Percentiles rank a stretch among this genome's conserved stretches.
These are phyloP conservation scores for Brasilioporus rufonigricans DNA, from an alignment of 768 basidiomycete species.

Conservation along the genomic window DNA sequence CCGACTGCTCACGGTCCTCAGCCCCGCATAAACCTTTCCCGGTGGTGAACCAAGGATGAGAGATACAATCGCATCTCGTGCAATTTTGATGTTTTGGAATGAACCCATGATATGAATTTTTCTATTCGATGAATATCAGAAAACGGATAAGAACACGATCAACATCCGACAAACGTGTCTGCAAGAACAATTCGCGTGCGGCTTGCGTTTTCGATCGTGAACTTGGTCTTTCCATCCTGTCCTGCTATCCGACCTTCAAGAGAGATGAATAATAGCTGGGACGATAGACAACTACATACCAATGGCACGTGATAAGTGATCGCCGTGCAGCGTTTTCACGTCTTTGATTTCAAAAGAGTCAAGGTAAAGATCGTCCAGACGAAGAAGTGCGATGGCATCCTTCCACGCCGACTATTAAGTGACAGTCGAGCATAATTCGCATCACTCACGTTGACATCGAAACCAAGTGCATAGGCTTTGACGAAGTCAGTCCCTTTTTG, in stretches of 20 bases:
- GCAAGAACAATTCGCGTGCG: constrained; percentile 98
- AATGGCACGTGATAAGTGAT: constrained; percentile 97
- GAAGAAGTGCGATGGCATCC: constrained; percentile 94
- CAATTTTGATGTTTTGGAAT: constrained; percentile 98
- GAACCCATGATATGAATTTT: constrained; percentile 99
- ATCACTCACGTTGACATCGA: constrained; percentile 82
- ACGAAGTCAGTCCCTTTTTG: constrained; percentile 98
- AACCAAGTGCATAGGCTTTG: constrained; percentile 91
- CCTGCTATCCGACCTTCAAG: constrained; percentile 89
- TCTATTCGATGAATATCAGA: constrained; percentile 39
- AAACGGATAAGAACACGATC: neutral
- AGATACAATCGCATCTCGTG: constrained; percentile 93
- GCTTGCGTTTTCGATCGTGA: constrained; percentile 96
- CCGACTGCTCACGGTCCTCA: constrained; percentile 87
- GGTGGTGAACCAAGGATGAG: constrained; percentile 94
- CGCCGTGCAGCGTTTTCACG: constrained; percentile 96
- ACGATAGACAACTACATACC: constrained; percentile 44
- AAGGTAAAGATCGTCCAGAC: constrained; percentile 95
- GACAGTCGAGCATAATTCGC: neutral
- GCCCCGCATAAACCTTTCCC: constrained; percentile 87
- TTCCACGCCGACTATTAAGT: constrained; percentile 31
- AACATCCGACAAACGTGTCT: constrained; percentile 70
- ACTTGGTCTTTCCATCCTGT: constrained; percentile 98
- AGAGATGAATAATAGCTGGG: constrained; percentile 4
- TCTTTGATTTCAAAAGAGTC: constrained; percentile 99